Conservation (phyloP, 495 filamentous ascomycete genomes). For the Lepidopterella palustris region DNA sequence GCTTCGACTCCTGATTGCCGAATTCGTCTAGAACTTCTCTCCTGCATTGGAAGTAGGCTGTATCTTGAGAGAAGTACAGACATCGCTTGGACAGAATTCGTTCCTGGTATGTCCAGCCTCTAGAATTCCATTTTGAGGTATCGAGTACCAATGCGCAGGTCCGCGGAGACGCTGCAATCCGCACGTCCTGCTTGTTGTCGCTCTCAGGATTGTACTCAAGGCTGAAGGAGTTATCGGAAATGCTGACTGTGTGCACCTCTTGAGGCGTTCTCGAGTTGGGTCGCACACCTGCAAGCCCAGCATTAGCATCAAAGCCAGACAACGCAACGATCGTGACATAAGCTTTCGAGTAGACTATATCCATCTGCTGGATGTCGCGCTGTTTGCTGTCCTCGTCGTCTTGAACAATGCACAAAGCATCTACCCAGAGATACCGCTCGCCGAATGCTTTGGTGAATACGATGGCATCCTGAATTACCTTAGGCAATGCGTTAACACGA, state of each 20-base stretch:
- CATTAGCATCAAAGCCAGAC: not conserved
- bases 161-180: not conserved
- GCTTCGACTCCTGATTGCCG: not conserved
- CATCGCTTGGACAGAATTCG: conserved; percentile 12
- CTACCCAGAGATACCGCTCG: conserved; percentile 16
- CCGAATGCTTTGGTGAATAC: not conserved
- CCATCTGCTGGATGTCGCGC: conserved; percentile 11
- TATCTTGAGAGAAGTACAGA: conserved; percentile 8
- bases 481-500: not conserved
- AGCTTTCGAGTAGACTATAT: conserved; percentile 4
- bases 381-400: conserved; percentile 5
- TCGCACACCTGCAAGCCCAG: not conserved
- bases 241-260: not conserved
- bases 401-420: conserved; percentile 18
- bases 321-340: conserved; percentile 11
- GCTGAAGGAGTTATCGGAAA: not conserved
- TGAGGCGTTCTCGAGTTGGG: not conserved
- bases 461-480: conserved; percentile 11
- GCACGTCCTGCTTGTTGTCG: not conserved
- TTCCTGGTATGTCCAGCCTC: conserved; percentile 21
- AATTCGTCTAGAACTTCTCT: not conserved
- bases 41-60: conserved; percentile 10
- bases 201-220: not conserved
- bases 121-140: not conserved
- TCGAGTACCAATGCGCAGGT: not conserved